Percentiles rank a stretch among this genome's conserved stretches.
phyloP scores from a whole-genome alignment of 306 rosid genomes.

The Quercus agrifolia region DNA sequence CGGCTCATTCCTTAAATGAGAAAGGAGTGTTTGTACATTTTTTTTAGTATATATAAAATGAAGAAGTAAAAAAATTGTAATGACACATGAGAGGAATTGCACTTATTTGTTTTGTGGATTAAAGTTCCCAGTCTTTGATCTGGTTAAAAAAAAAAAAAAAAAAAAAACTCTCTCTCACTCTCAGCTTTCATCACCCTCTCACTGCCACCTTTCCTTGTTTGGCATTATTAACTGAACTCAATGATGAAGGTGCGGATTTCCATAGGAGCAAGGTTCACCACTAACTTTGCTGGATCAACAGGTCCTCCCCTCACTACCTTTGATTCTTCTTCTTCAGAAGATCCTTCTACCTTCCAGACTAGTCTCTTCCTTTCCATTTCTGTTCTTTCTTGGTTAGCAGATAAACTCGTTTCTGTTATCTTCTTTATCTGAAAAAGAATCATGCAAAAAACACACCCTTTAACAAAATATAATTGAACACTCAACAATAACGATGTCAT shows the following conservation, averaged over 20 bases:
- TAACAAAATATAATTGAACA: neutral
- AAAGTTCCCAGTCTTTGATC: too few species aligned
- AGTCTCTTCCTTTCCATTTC: conserved; percentile 77
- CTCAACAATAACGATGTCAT: neutral
- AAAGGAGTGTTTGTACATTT: too few species aligned
- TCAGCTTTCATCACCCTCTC: too few species aligned
- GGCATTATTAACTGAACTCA: conserved; percentile 11
- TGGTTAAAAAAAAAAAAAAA: too few species aligned
- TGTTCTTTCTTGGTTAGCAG: conserved; percentile 68
- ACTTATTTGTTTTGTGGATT: too few species aligned
- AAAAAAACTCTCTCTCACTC: too few species aligned
- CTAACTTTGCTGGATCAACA: conserved; percentile 52
- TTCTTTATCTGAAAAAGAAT: conserved; percentile 40
- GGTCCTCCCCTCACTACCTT: conserved; percentile 53
- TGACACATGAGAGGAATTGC: too few species aligned
- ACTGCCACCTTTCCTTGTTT: too few species aligned
- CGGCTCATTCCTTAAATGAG: too few species aligned
- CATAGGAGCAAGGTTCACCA: conserved; percentile 62
- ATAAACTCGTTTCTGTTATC: conserved; percentile 54
- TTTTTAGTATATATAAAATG: too few species aligned
- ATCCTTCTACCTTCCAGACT: conserved; percentile 63
- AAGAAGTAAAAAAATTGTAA: too few species aligned
- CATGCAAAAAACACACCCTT: neutral
- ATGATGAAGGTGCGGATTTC: conserved; percentile 61
- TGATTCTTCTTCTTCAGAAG: conserved; percentile 9